These are phyloP conservation scores for Bimuria novae-zelandiae DNA, from an alignment of 2,329 filamentous ascomycete genomes.

Conservation along the genomic window DNA sequence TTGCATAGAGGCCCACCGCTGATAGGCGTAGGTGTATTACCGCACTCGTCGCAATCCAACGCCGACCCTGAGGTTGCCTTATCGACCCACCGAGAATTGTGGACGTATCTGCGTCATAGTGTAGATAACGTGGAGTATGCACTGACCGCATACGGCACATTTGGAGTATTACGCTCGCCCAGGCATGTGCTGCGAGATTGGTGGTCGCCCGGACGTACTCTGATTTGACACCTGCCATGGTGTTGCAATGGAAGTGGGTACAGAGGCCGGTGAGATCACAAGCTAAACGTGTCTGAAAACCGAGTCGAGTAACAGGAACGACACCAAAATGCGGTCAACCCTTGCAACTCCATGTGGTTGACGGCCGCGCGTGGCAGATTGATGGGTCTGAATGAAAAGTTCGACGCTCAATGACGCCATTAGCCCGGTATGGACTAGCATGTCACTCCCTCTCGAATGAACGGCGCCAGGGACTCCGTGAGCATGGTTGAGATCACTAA, in stretches of 20 bases:
- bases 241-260: conserved; percentile 32
- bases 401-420: conserved; percentile 31
- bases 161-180: neutral
- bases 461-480: conserved; percentile 7
- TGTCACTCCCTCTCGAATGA: conserved; percentile 14
- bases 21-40: neutral
- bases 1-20: neutral
- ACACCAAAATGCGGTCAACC: conserved; percentile 19
- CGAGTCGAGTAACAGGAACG: conserved; percentile 8
- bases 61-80: conserved; percentile 25
- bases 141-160: conserved; percentile 9
- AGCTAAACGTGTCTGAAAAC: conserved; percentile 8
- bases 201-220: conserved; percentile 5
- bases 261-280: neutral
- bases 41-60: conserved; percentile 13
- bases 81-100: conserved; percentile 18
- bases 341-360: conserved; percentile 25
- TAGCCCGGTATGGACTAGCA: conserved; percentile 20
- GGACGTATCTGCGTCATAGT: conserved; percentile 20
- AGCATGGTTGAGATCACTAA: neutral
- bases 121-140: conserved; percentile 18
- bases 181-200: conserved; percentile 14
- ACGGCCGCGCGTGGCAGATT: conserved; percentile 36
- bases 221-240: conserved; percentile 16
- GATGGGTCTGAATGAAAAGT: conserved; percentile 25